Conservation (phyloP, 1,284 basidiomycete genomes). For the Chondrostereum purpureum region DNA sequence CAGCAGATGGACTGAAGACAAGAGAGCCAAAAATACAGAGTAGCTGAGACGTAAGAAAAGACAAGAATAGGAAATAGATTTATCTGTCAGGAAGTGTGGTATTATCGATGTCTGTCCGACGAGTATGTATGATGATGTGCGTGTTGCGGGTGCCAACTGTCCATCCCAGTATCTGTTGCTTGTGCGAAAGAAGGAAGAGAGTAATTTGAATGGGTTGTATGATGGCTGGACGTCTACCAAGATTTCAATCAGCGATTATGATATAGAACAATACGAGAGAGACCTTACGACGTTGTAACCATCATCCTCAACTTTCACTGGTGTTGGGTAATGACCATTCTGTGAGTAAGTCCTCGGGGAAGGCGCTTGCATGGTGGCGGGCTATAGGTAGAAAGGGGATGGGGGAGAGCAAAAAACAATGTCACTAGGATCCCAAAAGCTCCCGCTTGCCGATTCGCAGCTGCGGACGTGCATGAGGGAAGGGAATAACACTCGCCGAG, state of each 20-base stretch:
- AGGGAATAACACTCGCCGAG: conserved; percentile 68
- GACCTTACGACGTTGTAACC: conserved; percentile 26
- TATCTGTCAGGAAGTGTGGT: neutral
- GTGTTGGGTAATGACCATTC: conserved; percentile 33
- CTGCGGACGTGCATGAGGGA: conserved; percentile 11
- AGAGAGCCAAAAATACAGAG: neutral
- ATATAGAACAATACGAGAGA: conserved; percentile 2
- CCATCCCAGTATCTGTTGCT: conserved; percentile 35
- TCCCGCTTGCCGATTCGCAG: neutral
- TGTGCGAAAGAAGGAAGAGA: conserved; percentile 41
- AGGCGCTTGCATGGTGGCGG: conserved; percentile 50
- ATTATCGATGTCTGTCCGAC: conserved; percentile 37
- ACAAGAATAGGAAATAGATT: neutral
- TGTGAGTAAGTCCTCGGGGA: conserved; percentile 38
- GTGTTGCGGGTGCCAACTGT: conserved; percentile 54
- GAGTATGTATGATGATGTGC: conserved; percentile 41
- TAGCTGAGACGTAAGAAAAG: neutral
- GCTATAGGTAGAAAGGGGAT: too few species aligned
- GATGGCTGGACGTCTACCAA: conserved; percentile 24
- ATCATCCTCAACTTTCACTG: conserved; percentile 64
- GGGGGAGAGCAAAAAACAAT: conserved; percentile 29
- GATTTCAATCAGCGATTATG: conserved; percentile 12
- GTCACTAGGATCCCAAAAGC: conserved; percentile 38
- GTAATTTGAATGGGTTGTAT: conserved; percentile 27
- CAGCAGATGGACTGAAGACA: neutral